Base-by-base conservation (phyloP, 2,329 filamentous ascomycete species). In the Trichocomaceae sp. region DNA sequence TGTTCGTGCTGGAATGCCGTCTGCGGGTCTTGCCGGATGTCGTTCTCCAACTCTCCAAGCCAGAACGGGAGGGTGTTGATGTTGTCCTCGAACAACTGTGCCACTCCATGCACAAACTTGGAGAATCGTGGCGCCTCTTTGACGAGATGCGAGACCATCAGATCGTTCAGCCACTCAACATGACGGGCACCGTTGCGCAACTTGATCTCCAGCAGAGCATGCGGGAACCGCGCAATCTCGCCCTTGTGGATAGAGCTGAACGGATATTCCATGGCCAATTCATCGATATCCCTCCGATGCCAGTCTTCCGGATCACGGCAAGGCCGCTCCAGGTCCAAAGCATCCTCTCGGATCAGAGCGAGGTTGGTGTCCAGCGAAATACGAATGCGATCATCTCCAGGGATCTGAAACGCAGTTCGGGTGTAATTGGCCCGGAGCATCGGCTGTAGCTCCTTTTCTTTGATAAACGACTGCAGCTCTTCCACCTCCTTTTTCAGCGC, bases 61-160 rank as follows among this genome's bases (percentile, higher is more conserved):
- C 93, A 99, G 76, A 97, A 96, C 13, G 93, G 93, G 65, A 97
- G 84, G 59, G 84, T 91, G 74, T 97, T 97, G 70, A 99, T 91
- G 66, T 96, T 84, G 71, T 99, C 90, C 65, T 97, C 93, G 62
- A 97, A 97, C 2, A 99, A 79, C 39, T 86, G 85, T 7, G 92
- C 91, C 4, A 95, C 85, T 58, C 93, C 93, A 64, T 99, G 92
- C 2, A 95, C 87, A 63, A 97, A 99, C 71, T 99, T 99, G 64
- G 90, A 96, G 75, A 99, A 99, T 50, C 87, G 84, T 1, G 91
- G 89, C 0, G 88, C 85, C 46, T 90, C 84, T 68, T 96, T 90
- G 59, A 99, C 88, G 4, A 99, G 81, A 70, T 99, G 92, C 5
- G 90, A 96, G 51, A 83, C 80, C 83, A 95, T 96, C 62, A 99